Percentiles rank a stretch among this genome's conserved stretches.
phyloP scores from a whole-genome alignment of 345 rosid genomes.

The Clausena lansium region DNA sequence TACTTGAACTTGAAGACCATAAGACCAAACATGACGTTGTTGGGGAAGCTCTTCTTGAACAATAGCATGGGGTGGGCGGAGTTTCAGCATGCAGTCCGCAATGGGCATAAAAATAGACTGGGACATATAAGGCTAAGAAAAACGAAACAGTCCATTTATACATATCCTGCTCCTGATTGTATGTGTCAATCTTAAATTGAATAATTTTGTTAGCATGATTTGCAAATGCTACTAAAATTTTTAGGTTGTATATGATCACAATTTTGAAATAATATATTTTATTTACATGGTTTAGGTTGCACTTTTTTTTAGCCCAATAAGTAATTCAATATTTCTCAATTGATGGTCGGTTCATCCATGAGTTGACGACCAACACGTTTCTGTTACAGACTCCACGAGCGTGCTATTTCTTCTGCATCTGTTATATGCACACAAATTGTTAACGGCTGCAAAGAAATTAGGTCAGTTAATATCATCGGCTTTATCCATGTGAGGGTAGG shows the following conservation, averaged over 20 bases:
- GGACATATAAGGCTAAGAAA: constrained; percentile 74
- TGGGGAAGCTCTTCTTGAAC: constrained; percentile 82
- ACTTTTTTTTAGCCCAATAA: not conserved
- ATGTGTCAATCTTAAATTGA: constrained; percentile 55
- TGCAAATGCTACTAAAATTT: not conserved
- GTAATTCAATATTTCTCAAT: not conserved
- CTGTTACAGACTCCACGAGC: too few species aligned
- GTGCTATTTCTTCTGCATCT: too few species aligned
- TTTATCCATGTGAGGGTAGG: too few species aligned
- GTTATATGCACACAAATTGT: too few species aligned
- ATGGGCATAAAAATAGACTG: constrained; percentile 79
- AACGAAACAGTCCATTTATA: constrained; percentile 81
- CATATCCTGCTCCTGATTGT: constrained; percentile 93
- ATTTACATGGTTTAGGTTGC: not conserved
- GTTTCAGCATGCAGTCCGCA: constrained; percentile 58
- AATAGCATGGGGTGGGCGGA: constrained; percentile 76
- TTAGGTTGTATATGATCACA: not conserved
- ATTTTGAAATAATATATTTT: not conserved
- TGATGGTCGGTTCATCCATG: too few species aligned
- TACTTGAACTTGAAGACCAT: constrained; percentile 79
- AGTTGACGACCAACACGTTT: too few species aligned
- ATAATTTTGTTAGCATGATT: not conserved
- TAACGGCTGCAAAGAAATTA: too few species aligned
- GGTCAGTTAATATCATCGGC: too few species aligned
- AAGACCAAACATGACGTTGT: constrained; percentile 79